These are phyloP conservation scores for Ceratocystis harringtonii DNA, from an alignment of 2,329 filamentous ascomycete genomes.

Conservation along the genomic window DNA sequence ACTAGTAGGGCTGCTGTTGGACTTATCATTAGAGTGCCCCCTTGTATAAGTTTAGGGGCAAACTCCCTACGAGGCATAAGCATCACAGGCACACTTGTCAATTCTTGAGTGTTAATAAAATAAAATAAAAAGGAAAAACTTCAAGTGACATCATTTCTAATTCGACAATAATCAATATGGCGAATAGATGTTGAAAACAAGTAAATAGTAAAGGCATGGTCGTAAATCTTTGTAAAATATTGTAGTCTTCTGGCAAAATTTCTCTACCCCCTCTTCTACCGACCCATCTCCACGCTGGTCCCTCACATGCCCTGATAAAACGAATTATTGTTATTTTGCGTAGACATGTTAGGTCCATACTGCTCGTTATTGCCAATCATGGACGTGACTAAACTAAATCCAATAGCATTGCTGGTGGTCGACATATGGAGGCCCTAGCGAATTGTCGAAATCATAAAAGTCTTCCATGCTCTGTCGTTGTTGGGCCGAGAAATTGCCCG, in stretches of 20 bases:
- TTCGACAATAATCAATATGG: background rate
- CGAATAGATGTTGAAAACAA: background rate
- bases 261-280: background rate
- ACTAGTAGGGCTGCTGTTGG: background rate
- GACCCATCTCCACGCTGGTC: background rate
- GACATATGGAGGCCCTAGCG: background rate
- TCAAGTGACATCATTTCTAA: background rate
- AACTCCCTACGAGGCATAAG: background rate
- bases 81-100: no score
- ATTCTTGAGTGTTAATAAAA: background rate
- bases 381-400: no score
- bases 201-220: background rate
- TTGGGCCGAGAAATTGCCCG: background rate
- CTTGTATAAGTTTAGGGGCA: background rate
- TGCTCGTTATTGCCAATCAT: no score
- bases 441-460: background rate
- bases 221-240: background rate
- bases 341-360: background rate
- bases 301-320: constrained; percentile 4
- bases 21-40: background rate
- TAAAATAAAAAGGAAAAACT: background rate
- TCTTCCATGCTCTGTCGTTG: background rate
- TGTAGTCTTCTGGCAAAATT: background rate
- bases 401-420: background rate
- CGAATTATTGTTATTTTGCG: background rate